These are phyloP conservation scores for Sporothrix dimorphospora DNA, from an alignment of 2,329 filamentous ascomycete species.

Conservation along the genomic window DNA sequence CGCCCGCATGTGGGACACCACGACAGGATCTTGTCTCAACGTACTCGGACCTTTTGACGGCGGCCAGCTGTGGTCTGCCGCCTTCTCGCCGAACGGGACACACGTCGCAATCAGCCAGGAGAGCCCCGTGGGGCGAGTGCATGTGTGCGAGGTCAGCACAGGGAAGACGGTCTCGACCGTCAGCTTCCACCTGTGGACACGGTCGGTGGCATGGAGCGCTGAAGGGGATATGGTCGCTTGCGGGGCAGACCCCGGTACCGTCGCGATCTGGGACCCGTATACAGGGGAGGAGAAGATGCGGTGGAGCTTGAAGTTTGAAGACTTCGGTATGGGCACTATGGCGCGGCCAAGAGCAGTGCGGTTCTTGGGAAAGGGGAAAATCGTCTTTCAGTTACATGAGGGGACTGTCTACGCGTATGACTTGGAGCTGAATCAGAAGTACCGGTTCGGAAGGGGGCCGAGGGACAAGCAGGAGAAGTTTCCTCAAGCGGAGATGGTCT, in stretches of 20 bases:
- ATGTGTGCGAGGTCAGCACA: background rate
- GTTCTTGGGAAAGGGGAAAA: background rate
- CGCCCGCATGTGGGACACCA: background rate
- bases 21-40: background rate
- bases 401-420: background rate
- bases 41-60: background rate
- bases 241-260: background rate
- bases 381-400: background rate
- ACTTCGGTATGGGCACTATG: slow-evolving; percentile 3
- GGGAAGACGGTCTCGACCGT: background rate
- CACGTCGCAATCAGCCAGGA: slow-evolving; percentile 6
- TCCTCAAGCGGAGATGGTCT: background rate
- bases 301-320: background rate
- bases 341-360: background rate
- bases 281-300: background rate
- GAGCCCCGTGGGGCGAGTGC: background rate
- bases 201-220: background rate
- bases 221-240: background rate
- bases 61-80: slow-evolving; percentile 1
- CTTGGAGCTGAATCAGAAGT: background rate
- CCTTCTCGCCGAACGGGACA: background rate
- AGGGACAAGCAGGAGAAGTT: background rate
- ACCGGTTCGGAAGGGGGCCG: background rate
- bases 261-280: background rate
- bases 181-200: background rate